Evolutionary conservation across 2,329 filamentous ascomycete genomes (phyloP).

Genomic region (Aspergillus fumigatus): DNA sequence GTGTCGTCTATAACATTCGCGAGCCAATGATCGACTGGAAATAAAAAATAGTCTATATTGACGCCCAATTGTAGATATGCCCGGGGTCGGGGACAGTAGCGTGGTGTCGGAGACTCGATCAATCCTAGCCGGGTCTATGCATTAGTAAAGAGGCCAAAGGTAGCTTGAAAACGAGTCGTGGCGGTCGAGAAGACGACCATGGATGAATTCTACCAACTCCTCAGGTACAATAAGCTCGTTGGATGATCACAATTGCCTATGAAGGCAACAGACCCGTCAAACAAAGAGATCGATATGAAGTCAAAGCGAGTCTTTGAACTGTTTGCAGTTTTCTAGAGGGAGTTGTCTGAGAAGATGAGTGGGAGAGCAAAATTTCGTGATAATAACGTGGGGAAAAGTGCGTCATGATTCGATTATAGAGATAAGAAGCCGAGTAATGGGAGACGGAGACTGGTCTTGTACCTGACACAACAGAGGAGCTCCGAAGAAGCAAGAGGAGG

Average conservation of each 20-base stretch:
- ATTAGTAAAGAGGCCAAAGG: background rate
- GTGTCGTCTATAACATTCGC: background rate
- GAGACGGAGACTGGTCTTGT: constrained; percentile 2
- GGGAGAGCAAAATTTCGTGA: constrained; percentile 23
- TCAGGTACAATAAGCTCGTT: background rate
- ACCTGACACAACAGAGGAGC: constrained; percentile 1
- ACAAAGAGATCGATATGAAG: too few relatives aligned
- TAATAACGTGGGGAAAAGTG: constrained; percentile 24
- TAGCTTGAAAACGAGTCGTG: background rate
- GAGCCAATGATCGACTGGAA: background rate
- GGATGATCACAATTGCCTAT: background rate
- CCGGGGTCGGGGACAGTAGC: background rate
- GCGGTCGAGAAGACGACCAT: background rate
- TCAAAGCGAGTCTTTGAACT: background rate
- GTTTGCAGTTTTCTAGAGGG: constrained; percentile 2
- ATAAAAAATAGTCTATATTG: background rate
- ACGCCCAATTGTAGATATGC: background rate
- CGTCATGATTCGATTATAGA: constrained; percentile 30
- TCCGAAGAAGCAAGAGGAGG: background rate
- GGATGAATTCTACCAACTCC: background rate
- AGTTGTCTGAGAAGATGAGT: constrained; percentile 14
- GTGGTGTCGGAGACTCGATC: background rate
- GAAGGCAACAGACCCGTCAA: constrained; percentile 4
- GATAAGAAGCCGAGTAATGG: constrained; percentile 8
- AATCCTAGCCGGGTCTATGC: background rate